Base-by-base conservation (phyloP, 306 rosid genomes). In the Mimosa pudica region DNA sequence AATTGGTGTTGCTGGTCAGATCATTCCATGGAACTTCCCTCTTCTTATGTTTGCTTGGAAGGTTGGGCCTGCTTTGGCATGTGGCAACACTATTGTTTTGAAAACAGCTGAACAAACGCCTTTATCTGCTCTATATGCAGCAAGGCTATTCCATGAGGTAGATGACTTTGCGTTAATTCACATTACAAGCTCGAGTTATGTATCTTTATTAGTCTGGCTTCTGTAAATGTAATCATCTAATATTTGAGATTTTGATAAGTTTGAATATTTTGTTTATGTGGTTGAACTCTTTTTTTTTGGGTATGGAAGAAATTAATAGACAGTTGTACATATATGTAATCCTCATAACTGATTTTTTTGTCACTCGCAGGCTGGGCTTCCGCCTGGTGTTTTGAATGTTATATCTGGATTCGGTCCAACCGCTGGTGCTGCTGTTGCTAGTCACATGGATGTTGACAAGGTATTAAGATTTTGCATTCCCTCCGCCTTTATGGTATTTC, bases 101-200 rank as follows among this genome's bases (percentile, higher is more conserved):
- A 92, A 94, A 87, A 89, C 98, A 33, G 97, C 97, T 33, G 98
- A 94, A 87, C 98, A 91, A 88, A 94, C 97, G 76, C 98, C 98
- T 33, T 84, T 94, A 44, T 87, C 98, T 76, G 98, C 97, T 73
- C 79, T 91, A 45, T 83, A 84, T 77, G 95, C 68, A 58, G 70
- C 97, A 75, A 90, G 57, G 72, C 89, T 94, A 67, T 66, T 92
- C 74, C 93, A 84, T 46, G 97, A 94, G 97, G 98, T 94, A 76
- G 61, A 79, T 76, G 63, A 62, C 33, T 10, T 41, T 63, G 36
- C 1, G 45, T 24, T 24, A 24, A 24, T 1, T 0, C 30, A 24
- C 30, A 24, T 24, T 24, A 24, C 30, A 24, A 20, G 35, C 35
- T 58, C 7, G 6, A 44, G 47, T 44, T 44, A 44, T 44, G 47